These are phyloP conservation scores for Centrapalus pauciflorus DNA, from an alignment of 129 eudicot genomes.

Conservation along the genomic window DNA sequence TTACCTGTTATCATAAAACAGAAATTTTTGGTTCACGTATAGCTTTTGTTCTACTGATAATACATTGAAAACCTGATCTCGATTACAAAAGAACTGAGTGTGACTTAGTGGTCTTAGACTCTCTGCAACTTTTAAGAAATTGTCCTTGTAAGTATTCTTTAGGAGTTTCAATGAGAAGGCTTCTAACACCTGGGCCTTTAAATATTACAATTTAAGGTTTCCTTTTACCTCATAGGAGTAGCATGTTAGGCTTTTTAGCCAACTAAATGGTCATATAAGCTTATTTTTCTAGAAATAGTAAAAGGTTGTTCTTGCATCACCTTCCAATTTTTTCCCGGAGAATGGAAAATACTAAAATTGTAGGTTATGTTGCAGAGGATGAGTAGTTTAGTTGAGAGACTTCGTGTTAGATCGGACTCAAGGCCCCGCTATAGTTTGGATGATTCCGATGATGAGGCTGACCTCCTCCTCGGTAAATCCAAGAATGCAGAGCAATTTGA, in stretches of 20 bases:
- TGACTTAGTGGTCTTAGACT: background rate
- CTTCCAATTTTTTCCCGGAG: background rate
- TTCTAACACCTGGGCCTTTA: background rate
- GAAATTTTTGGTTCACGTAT: background rate
- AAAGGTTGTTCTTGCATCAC: background rate
- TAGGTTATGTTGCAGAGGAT: conserved; percentile 45
- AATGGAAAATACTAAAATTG: background rate
- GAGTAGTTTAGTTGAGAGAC: conserved; percentile 97
- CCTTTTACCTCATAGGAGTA: background rate
- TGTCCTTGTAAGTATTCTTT: background rate
- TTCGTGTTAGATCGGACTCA: conserved; percentile 90
- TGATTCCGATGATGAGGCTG: conserved; percentile 83
- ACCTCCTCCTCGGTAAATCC: conserved; percentile 38
- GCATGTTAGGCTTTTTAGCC: background rate
- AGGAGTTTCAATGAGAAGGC: background rate
- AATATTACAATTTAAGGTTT: background rate
- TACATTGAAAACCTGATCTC: background rate
- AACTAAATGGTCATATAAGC: background rate
- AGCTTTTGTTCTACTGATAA: background rate
- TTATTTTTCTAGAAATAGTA: background rate
- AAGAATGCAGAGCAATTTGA: conserved; percentile 43
- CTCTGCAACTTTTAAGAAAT: background rate
- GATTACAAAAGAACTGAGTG: background rate
- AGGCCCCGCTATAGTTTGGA: conserved; percentile 73
- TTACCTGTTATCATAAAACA: background rate